A percentile compares a stretch with the other conserved stretches of the same genome.
These are phyloP conservation scores for Hanseniaspora meyeri DNA, from an alignment of 805 yeast genomes.

Conservation along the genomic window DNA sequence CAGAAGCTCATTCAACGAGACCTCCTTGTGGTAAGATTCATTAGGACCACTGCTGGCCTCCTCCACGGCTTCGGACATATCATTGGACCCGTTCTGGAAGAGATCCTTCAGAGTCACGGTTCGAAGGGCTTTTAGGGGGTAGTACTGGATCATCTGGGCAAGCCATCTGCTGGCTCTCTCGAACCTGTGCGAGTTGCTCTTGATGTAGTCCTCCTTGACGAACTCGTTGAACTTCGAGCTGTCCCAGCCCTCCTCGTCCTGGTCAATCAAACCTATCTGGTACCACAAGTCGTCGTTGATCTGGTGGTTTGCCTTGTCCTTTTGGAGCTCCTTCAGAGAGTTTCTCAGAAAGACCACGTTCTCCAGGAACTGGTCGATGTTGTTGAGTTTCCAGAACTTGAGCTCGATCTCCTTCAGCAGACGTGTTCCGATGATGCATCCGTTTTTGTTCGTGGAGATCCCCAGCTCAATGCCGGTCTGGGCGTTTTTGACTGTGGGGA, in stretches of 20 bases:
- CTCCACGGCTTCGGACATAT: slow-evolving; percentile 13
- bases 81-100: slow-evolving; percentile 10
- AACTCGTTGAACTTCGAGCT: slow-evolving; percentile 47
- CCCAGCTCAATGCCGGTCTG: slow-evolving; percentile 55
- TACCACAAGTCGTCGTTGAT: slow-evolving; percentile 7
- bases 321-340: slow-evolving; percentile 28
- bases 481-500: slow-evolving; percentile 55
- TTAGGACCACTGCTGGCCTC: not conserved
- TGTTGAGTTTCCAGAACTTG: slow-evolving; percentile 41
- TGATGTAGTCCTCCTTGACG: slow-evolving; percentile 36
- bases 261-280: slow-evolving; percentile 27
- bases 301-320: not conserved
- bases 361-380: slow-evolving; percentile 56
- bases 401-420: slow-evolving; percentile 61
- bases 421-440: slow-evolving; percentile 74
- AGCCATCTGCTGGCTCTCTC: slow-evolving; percentile 69
- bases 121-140: slow-evolving; percentile 57
- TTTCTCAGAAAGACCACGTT: slow-evolving; percentile 57
- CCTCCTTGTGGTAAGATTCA: not conserved
- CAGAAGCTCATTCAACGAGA: not conserved
- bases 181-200: slow-evolving; percentile 39
- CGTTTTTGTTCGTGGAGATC: slow-evolving; percentile 75
- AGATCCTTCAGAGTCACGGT: slow-evolving; percentile 39
- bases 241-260: slow-evolving; percentile 61
- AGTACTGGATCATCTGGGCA: slow-evolving; percentile 81